phyloP scores from a whole-genome alignment of 2,329 filamentous ascomycete genomes.

The Fusarium avenaceum region DNA sequence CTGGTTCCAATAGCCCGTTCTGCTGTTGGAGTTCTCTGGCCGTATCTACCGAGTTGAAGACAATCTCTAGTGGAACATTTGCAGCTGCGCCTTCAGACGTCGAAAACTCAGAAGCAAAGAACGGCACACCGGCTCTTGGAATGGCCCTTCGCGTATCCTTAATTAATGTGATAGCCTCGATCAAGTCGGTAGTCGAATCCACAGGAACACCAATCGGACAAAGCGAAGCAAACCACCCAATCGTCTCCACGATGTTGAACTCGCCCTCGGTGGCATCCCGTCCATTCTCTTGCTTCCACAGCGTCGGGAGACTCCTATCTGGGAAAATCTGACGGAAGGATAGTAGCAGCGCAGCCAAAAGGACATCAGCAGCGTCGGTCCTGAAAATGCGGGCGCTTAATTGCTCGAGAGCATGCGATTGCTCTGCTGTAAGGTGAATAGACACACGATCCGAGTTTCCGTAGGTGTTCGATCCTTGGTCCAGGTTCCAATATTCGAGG shows the following conservation, averaged over 20 bases:
- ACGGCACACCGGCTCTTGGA: conserved; percentile 60
- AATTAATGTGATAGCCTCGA: conserved; percentile 64
- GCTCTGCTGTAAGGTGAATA: conserved; percentile 60
- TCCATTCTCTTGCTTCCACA: conserved; percentile 69
- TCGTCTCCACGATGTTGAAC: conserved; percentile 67
- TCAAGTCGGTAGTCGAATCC: conserved; percentile 62
- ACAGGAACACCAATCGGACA: conserved; percentile 64
- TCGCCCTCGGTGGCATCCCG: conserved; percentile 60
- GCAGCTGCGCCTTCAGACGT: conserved; percentile 50
- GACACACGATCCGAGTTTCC: conserved; percentile 58
- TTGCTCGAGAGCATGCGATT: conserved; percentile 59
- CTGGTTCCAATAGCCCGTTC: conserved; percentile 64
- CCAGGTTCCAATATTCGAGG: conserved; percentile 63
- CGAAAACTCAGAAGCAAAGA: conserved; percentile 63
- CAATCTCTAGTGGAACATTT: conserved; percentile 68
- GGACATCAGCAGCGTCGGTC: conserved; percentile 67
- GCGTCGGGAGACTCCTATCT: conserved; percentile 63
- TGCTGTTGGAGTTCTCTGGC: conserved; percentile 62
- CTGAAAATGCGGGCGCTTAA: conserved; percentile 62
- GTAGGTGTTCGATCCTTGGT: conserved; percentile 60
- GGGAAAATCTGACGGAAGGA: conserved; percentile 69
- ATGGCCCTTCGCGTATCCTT: conserved; percentile 66
- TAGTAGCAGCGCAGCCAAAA: conserved; percentile 66
- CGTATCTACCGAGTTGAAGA: conserved; percentile 69
- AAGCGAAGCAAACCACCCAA: conserved; percentile 72